These are phyloP conservation scores for Rhynchospora pubera DNA, from an alignment of 176 grass and related monocot genomes.

Conservation along the genomic window DNA sequence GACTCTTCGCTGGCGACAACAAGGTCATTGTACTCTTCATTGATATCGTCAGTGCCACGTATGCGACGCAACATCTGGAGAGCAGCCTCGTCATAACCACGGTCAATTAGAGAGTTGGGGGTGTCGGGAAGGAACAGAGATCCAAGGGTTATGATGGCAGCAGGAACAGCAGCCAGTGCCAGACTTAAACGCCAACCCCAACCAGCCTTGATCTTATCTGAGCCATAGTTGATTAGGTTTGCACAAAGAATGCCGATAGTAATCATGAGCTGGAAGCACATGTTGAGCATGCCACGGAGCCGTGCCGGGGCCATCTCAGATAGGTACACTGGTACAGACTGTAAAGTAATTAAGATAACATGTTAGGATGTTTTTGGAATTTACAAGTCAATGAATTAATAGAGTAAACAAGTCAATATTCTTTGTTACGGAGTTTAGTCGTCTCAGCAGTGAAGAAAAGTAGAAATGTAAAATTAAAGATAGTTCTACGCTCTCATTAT, in stretches of 20 bases:
- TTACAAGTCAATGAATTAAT: not conserved
- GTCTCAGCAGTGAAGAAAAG: not conserved
- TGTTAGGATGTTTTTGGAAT: not conserved
- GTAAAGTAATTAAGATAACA: not conserved
- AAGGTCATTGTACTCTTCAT: conserved; percentile 35
- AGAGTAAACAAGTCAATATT: conserved; percentile 7
- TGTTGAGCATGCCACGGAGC: conserved; percentile 45
- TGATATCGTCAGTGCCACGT: conserved; percentile 38
- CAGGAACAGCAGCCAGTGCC: conserved; percentile 37
- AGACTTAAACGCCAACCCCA: conserved; percentile 46
- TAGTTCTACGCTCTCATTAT: not conserved
- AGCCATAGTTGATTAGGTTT: conserved; percentile 43
- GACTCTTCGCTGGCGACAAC: conserved; percentile 33
- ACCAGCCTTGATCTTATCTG: conserved; percentile 38
- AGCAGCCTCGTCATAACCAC: conserved; percentile 23
- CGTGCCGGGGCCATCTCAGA: conserved; percentile 50
- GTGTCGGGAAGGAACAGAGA: conserved; percentile 43
- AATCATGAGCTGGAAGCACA: conserved; percentile 50
- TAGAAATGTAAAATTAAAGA: not conserved
- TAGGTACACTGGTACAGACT: conserved; percentile 47
- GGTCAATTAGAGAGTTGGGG: conserved; percentile 41
- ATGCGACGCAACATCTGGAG: conserved; percentile 23
- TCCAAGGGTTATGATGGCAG: conserved; percentile 35
- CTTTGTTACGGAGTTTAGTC: not conserved
- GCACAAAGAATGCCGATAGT: conserved; percentile 41